Conservation (phyloP, 2,329 filamentous ascomycete species). For the Dactylonectria estremocensis region DNA sequence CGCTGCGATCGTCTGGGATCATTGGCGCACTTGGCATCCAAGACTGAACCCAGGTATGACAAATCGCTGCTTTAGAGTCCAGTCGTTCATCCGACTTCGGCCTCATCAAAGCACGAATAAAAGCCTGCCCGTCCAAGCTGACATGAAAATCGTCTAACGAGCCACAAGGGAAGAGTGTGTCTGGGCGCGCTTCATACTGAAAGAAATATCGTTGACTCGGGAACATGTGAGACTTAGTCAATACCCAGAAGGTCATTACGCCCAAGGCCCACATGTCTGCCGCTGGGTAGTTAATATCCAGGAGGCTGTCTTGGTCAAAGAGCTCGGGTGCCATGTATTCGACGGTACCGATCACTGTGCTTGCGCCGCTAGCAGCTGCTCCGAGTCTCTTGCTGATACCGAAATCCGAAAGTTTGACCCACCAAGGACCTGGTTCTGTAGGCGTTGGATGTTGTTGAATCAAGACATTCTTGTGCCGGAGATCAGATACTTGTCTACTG, state of each 20-base stretch:
- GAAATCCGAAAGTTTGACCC: conserved; percentile 44
- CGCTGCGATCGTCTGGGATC: conserved; percentile 5
- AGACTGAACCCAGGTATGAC: not conserved
- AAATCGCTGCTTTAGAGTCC: not conserved
- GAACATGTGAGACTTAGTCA: conserved; percentile 24
- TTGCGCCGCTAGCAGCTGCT: not conserved
- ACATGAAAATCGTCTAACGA: not conserved
- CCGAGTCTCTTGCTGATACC: conserved; percentile 43
- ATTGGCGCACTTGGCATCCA: conserved; percentile 3
- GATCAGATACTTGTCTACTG: not conserved
- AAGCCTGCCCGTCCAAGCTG: conserved; percentile 11
- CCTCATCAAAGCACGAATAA: conserved; percentile 17
- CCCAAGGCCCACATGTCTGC: conserved; percentile 46
- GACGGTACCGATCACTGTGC: conserved; percentile 27
- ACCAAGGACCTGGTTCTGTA: conserved; percentile 32
- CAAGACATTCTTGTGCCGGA: conserved; percentile 36
- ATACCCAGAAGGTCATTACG: conserved; percentile 32
- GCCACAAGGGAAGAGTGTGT: conserved; percentile 10
- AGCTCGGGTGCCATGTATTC: conserved; percentile 42
- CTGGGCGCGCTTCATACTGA: conserved; percentile 7
- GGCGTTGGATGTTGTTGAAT: conserved; percentile 34
- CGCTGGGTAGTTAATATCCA: conserved; percentile 19
- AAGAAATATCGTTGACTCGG: not conserved
- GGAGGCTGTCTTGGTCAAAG: not conserved
- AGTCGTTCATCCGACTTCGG: conserved; percentile 7